A percentile compares a stretch with the other conserved stretches of the same genome.
Conservation (phyloP, 2,329 filamentous ascomycete genomes). For the Zasmidium angulare region DNA sequence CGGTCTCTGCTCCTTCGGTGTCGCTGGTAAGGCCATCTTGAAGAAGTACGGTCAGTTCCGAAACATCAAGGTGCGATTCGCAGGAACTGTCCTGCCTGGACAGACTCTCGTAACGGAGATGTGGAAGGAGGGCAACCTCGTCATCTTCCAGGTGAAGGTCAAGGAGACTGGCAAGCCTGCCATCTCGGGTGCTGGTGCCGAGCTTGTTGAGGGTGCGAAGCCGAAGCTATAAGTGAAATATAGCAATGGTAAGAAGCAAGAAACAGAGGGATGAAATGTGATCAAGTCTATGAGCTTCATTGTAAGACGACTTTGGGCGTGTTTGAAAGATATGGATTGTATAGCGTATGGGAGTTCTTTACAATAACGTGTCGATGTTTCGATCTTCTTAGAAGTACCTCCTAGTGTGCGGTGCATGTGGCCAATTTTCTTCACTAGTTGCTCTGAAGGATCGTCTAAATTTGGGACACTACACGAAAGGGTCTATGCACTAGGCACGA, state of each 20-base stretch:
- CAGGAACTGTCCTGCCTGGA: slow-evolving; percentile 78
- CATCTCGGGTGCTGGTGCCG: slow-evolving; percentile 76
- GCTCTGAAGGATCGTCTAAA: too few relatives aligned
- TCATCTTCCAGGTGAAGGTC: slow-evolving; percentile 84
- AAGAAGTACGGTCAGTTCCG: slow-evolving; percentile 78
- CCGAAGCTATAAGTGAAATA: slow-evolving; percentile 46
- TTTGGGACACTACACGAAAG: too few relatives aligned
- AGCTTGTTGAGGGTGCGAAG: slow-evolving; percentile 59
- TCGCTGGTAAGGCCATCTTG: slow-evolving; percentile 86
- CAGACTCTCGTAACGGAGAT: slow-evolving; percentile 92
- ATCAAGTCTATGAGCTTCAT: too few relatives aligned
- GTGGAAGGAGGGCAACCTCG: slow-evolving; percentile 81
- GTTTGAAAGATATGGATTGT: too few relatives aligned
- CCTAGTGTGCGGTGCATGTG: too few relatives aligned
- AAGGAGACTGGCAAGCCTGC: slow-evolving; percentile 91
- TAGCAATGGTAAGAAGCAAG: not conserved
- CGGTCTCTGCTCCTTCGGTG: slow-evolving; percentile 92
- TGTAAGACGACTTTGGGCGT: too few relatives aligned
- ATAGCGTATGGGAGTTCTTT: too few relatives aligned
- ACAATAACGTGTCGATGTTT: too few relatives aligned
- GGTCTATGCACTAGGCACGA: too few relatives aligned
- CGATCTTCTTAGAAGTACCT: too few relatives aligned
- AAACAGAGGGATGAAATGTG: too few relatives aligned
- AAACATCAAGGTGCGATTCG: slow-evolving; percentile 92
- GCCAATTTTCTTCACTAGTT: too few relatives aligned